Percentiles rank a stretch among this genome's conserved stretches.
phyloP scores from a whole-genome alignment of 345 rosid species.

The Aurinia saxatilis region DNA sequence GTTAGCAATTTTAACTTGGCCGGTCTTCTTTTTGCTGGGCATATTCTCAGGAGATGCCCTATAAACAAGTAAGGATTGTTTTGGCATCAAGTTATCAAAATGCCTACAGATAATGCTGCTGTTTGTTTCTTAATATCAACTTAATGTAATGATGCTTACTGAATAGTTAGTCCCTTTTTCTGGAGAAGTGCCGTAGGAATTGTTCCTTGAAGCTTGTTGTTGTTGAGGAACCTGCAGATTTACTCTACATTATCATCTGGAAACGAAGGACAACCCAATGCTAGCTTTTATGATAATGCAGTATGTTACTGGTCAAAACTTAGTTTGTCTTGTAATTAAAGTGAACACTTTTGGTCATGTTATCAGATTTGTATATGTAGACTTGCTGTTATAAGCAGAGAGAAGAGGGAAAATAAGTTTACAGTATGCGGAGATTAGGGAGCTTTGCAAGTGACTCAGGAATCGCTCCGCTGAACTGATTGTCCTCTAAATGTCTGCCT shows the following conservation, averaged over 20 bases:
- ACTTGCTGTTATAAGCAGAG: neutral
- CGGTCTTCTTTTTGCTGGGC: conserved; percentile 7
- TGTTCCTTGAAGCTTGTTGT: conserved; percentile 55
- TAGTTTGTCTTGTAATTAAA: neutral
- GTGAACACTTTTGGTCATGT: neutral
- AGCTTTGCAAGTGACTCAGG: conserved; percentile 61
- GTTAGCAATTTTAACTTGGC: conserved; percentile 2
- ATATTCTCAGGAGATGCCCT: conserved; percentile 54
- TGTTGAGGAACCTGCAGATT: conserved; percentile 56
- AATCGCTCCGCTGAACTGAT: conserved; percentile 54
- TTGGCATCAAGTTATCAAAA: neutral
- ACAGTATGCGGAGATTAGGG: conserved; percentile 45
- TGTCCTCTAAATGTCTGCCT: conserved; percentile 72
- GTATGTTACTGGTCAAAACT: conserved; percentile 1
- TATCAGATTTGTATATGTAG: neutral
- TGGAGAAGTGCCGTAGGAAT: conserved; percentile 40
- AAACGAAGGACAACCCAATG: neutral
- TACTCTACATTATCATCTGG: neutral
- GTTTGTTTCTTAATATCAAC: neutral
- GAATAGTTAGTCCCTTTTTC: conserved; percentile 39
- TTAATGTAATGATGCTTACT: conserved; percentile 35
- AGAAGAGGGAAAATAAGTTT: conserved; percentile 23
- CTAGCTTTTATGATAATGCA: conserved; percentile 14
- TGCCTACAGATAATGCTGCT: neutral
- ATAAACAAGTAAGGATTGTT: conserved; percentile 7